Evolutionary conservation across 1,139 yeast genomes (phyloP).

Genomic region (Taphrina confusa): DNA sequence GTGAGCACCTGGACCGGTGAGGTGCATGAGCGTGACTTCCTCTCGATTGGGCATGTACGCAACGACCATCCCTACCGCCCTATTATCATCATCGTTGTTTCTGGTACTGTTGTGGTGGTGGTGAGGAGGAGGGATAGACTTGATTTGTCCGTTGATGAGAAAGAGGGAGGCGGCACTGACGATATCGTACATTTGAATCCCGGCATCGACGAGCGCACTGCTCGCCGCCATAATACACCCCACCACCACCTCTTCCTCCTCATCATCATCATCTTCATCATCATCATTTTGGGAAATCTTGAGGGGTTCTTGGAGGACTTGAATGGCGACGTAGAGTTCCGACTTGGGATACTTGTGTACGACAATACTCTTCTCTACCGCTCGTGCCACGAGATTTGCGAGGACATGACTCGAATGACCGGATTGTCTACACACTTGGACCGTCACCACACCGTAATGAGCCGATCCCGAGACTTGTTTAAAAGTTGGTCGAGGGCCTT

Average conservation of each 20-base stretch:
- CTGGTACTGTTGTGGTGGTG: background rate
- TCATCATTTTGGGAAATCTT: background rate
- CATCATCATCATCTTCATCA: background rate
- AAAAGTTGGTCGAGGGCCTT: conserved; percentile 20
- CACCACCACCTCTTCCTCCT: conserved; percentile 4
- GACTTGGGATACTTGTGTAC: conserved; percentile 30
- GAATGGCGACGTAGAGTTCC: conserved; percentile 27
- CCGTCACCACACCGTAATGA: background rate
- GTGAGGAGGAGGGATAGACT: background rate
- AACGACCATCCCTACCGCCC: background rate
- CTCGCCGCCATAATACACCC: conserved; percentile 9
- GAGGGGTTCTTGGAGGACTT: conserved; percentile 17
- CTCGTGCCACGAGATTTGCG: background rate
- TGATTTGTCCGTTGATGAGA: no score
- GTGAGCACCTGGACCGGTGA: background rate
- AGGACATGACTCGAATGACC: no score
- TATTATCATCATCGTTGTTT: background rate
- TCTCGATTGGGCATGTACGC: conserved; percentile 6
- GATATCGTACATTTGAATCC: conserved; percentile 10
- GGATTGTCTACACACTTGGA: no score
- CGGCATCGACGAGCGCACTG: conserved; percentile 23
- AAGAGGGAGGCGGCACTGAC: conserved; percentile 13
- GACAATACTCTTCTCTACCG: conserved; percentile 19
- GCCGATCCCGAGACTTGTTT: background rate
- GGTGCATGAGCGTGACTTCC: background rate